Percentiles rank a stretch among this genome's conserved stretches.
phyloP scores from a whole-genome alignment of 2,329 filamentous ascomycete species.

The Fusarium neocosmosporiellum region DNA sequence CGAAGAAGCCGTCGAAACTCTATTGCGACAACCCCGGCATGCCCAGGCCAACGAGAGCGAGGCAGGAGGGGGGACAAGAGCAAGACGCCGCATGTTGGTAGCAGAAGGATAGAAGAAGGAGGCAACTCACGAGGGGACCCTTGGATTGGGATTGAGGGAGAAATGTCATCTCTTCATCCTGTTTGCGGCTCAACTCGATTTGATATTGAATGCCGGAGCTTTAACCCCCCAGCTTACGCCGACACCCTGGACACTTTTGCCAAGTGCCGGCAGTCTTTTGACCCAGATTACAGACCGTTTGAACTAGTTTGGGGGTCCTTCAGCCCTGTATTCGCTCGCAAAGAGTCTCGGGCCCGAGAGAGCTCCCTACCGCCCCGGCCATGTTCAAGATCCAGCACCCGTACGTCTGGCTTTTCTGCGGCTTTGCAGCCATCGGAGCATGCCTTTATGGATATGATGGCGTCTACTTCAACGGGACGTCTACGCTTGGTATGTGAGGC shows the following conservation, averaged over 20 bases:
- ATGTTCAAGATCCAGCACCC: constrained; percentile 45
- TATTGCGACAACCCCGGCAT: constrained; percentile 24
- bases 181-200: background rate
- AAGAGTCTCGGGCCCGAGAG: background rate
- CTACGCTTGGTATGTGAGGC: constrained; percentile 43
- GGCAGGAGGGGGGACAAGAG: background rate
- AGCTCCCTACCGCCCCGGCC: background rate
- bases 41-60: constrained; percentile 12
- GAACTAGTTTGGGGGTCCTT: background rate
- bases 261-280: background rate
- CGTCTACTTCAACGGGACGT: constrained; percentile 49
- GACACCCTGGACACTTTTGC: background rate
- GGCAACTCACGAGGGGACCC: background rate
- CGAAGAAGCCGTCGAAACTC: constrained; percentile 31
- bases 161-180: background rate
- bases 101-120: background rate
- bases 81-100: background rate
- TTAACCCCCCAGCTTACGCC: background rate
- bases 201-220: background rate
- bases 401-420: constrained; percentile 47
- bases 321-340: constrained; percentile 20
- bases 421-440: constrained; percentile 51
- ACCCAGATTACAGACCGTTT: background rate
- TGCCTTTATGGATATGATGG: constrained; percentile 53
- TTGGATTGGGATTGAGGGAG: background rate